These are phyloP conservation scores for Talaromyces wortmannii DNA, from an alignment of 495 filamentous ascomycete species.

Conservation along the genomic window DNA sequence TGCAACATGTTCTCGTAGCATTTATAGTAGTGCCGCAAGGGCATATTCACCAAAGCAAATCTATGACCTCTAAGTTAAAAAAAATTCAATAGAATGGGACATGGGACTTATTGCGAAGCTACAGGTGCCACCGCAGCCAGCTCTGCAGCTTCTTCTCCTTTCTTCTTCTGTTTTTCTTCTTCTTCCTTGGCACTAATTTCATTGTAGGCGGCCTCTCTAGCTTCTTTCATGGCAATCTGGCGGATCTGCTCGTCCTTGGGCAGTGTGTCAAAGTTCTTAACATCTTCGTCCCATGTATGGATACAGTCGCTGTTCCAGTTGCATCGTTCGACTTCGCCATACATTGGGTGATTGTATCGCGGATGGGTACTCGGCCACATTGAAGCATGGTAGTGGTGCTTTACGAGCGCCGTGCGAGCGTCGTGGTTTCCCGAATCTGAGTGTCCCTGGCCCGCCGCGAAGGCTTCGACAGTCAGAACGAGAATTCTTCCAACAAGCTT, in stretches of 20 bases:
- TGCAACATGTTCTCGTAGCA: neutral
- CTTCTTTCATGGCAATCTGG: conserved; percentile 34
- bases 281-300: conserved; percentile 47
- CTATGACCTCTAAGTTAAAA: neutral
- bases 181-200: neutral
- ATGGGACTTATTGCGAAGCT: neutral
- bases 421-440: conserved; percentile 59
- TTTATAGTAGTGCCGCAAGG: neutral
- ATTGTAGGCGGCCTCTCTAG: neutral
- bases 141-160: neutral
- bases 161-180: neutral
- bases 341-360: conserved; percentile 52
- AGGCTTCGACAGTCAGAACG: conserved; percentile 56
- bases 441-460: conserved; percentile 58
- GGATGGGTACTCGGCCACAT: conserved; percentile 53
- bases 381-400: conserved; percentile 60
- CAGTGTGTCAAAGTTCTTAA: conserved; percentile 37
- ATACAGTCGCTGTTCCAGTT: conserved; percentile 58
- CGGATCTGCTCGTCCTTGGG: conserved; percentile 38
- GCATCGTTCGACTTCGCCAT: conserved; percentile 56
- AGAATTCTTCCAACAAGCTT: conserved; percentile 48
- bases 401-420: conserved; percentile 47
- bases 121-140: neutral
- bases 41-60: neutral
- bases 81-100: neutral